Evolutionary conservation across 192 early-diverging fungal genomes (phyloP).

Genomic region (Piromyces sp.): DNA sequence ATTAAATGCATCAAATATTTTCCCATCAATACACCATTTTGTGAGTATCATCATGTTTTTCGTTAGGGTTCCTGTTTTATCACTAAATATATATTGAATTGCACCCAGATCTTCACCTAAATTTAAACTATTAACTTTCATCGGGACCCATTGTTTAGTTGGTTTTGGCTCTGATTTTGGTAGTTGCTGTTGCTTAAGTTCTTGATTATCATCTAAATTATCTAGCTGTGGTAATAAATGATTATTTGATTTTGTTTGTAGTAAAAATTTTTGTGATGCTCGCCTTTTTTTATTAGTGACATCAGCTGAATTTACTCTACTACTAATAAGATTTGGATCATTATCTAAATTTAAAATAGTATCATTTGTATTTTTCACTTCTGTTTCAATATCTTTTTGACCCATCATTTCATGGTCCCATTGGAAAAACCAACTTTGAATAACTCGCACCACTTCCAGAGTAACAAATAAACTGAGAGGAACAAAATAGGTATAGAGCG

Average conservation of each 20-base stretch:
- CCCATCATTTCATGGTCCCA: slow-evolving; percentile 41
- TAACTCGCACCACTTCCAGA: slow-evolving; percentile 44
- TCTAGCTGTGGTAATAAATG: background rate
- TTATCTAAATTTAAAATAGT: background rate
- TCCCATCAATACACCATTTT: slow-evolving; percentile 2
- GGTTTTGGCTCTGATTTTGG: background rate
- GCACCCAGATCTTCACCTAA: slow-evolving; percentile 72
- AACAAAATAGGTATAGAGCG: slow-evolving; percentile 49
- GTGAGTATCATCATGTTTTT: background rate
- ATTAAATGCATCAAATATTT: slow-evolving; percentile 4
- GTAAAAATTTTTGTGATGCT: background rate
- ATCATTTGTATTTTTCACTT: background rate
- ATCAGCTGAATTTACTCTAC: background rate
- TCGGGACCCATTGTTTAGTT: background rate
- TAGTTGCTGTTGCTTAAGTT: background rate
- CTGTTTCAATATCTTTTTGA: background rate
- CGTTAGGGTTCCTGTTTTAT: slow-evolving; percentile 53
- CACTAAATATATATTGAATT: slow-evolving; percentile 90
- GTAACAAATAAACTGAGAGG: slow-evolving; percentile 59
- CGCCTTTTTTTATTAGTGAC: background rate
- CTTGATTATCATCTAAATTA: too few species aligned
- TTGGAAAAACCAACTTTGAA: slow-evolving; percentile 44
- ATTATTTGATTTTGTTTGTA: background rate
- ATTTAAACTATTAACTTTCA: background rate
- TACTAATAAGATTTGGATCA: background rate